A percentile compares a stretch with the other conserved stretches of the same genome.
Evolutionary conservation across 176 grass and related monocot species (phyloP).

Genomic region (Rhipidocladum racemiflorum): DNA sequence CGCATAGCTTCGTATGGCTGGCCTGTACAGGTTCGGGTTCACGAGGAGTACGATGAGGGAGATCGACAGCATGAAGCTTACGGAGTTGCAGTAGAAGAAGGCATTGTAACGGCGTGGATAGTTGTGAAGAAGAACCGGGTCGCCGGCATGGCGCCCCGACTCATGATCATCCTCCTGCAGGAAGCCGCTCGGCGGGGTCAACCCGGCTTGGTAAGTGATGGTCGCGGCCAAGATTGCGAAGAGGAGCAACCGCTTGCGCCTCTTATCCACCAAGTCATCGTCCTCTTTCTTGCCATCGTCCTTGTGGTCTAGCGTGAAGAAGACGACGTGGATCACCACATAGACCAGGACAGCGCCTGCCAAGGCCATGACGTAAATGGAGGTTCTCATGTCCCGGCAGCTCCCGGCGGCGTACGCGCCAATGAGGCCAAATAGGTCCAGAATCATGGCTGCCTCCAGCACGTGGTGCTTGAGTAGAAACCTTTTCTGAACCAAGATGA

Average conservation of each 20-base stretch:
- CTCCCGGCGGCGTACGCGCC: constrained; percentile 32
- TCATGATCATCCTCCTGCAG: not conserved
- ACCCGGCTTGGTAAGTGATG: constrained; percentile 43
- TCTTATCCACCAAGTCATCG: not conserved
- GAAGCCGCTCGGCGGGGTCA: constrained; percentile 35
- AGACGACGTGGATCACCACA: not conserved
- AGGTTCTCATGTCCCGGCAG: not conserved
- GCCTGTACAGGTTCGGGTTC: not conserved
- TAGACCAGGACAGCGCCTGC: not conserved
- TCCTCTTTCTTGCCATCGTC: not conserved
- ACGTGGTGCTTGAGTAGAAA: not conserved
- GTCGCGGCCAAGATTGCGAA: constrained; percentile 27
- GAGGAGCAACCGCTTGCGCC: constrained; percentile 27
- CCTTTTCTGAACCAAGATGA: constrained; percentile 33
- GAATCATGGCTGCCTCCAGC: constrained; percentile 23
- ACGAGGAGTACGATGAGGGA: constrained; percentile 36
- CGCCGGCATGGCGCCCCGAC: not conserved
- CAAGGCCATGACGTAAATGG: constrained; percentile 22
- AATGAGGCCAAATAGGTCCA: constrained; percentile 41
- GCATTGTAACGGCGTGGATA: constrained; percentile 16
- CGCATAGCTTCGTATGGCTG: not conserved
- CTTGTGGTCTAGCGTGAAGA: not conserved
- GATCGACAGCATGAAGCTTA: constrained; percentile 28
- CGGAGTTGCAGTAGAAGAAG: constrained; percentile 46
- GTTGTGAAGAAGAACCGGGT: not conserved